These are phyloP conservation scores for Rubia tinctorum DNA, from an alignment of 305 asterid species.

Conservation along the genomic window DNA sequence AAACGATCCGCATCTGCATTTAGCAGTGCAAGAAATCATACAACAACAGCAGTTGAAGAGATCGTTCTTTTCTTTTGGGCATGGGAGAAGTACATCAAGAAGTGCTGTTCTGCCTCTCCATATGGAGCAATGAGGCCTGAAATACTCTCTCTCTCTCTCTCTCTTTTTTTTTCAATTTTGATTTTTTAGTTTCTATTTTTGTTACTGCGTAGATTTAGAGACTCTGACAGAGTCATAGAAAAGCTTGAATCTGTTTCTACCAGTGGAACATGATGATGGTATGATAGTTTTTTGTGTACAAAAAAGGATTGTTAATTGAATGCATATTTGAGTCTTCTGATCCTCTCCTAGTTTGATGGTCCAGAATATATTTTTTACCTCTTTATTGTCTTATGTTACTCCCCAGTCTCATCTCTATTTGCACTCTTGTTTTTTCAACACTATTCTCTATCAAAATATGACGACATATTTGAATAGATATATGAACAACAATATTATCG, in stretches of 20 bases:
- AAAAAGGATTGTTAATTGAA: no score
- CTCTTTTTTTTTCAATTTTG: no score
- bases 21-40: constrained; percentile 59
- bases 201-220: neutral
- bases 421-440: no score
- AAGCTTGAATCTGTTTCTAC: constrained; percentile 6
- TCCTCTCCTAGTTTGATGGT: no score
- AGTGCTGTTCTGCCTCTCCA: constrained; percentile 60
- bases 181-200: neutral
- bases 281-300: neutral
- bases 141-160: neutral
- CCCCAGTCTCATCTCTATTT: no score
- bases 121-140: constrained; percentile 29
- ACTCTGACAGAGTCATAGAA: constrained; percentile 9
- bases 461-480: no score
- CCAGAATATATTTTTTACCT: no score
- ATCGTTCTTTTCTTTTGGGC: constrained; percentile 80
- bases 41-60: constrained; percentile 34
- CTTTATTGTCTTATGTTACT: no score
- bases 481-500: no score
- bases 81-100: constrained; percentile 57
- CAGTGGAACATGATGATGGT: neutral
- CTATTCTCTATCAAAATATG: no score
- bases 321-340: no score
- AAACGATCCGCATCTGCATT: constrained; percentile 49